These are phyloP conservation scores for Suhomyces maxii DNA, from an alignment of 1,139 yeast species.

Conservation along the genomic window DNA sequence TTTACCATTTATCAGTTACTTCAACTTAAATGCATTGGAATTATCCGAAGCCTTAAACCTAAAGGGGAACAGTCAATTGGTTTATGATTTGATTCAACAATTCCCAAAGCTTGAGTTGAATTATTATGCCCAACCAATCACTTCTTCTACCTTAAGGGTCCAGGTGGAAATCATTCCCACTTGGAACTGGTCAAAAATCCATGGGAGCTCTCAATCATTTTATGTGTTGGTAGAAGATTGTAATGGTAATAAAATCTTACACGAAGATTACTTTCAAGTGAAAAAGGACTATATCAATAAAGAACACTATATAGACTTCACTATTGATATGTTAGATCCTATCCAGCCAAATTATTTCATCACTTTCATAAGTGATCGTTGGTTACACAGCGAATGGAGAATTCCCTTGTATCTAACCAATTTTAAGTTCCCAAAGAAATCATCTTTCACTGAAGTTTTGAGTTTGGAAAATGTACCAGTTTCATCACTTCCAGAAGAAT, in stretches of 20 bases:
- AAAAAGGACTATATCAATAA: conserved; percentile 47
- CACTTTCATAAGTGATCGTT: conserved; percentile 71
- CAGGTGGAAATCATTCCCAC: conserved; percentile 67
- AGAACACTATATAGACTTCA: conserved; percentile 63
- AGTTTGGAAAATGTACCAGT: conserved; percentile 53
- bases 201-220: conserved; percentile 67
- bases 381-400: conserved; percentile 76
- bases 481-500: conserved; percentile 50
- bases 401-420: conserved; percentile 60
- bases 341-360: conserved; percentile 78
- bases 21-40: conserved; percentile 68
- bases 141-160: conserved; percentile 63
- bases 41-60: conserved; percentile 81
- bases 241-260: conserved; percentile 74
- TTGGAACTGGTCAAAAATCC: conserved; percentile 78
- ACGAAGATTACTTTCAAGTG: conserved; percentile 55
- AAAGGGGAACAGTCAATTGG: conserved; percentile 63
- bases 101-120: conserved; percentile 68
- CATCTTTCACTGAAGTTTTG: conserved; percentile 57
- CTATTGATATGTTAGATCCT: conserved; percentile 59
- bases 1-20: conserved; percentile 79
- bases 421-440: conserved; percentile 65
- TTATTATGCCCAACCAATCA: conserved; percentile 73
- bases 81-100: conserved; percentile 61
- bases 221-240: conserved; percentile 76